Conservation (phyloP, 768 basidiomycete species). For the Pisolithus albus region DNA sequence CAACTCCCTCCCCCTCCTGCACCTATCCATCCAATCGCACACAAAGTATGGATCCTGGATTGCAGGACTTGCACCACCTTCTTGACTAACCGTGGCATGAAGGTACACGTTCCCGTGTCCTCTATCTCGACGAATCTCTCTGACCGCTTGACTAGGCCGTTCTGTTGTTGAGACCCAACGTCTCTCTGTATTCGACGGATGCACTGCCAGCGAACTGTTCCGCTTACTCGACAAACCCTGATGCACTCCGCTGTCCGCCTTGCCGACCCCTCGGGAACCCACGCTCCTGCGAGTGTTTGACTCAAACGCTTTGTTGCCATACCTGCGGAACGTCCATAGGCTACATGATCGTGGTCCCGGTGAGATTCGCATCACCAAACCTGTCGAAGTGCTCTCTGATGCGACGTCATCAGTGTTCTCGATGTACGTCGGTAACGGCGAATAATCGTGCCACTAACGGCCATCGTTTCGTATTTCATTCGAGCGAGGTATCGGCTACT, state of each 20-base stretch:
- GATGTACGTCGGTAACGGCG: conserved; percentile 66
- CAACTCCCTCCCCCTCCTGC: conserved; percentile 31
- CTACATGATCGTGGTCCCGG: conserved; percentile 73
- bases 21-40: conserved; percentile 38
- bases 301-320: conserved; percentile 75
- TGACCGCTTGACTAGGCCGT: conserved; percentile 51
- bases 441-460: conserved; percentile 74
- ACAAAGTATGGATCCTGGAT: conserved; percentile 78
- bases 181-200: conserved; percentile 80
- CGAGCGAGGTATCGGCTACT: conserved; percentile 53
- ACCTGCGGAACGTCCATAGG: conserved; percentile 70
- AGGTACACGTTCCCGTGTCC: conserved; percentile 34
- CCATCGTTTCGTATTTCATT: conserved; percentile 84
- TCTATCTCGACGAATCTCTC: neutral
- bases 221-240: conserved; percentile 46
- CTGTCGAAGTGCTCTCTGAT: conserved; percentile 3
- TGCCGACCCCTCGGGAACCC: conserved; percentile 31
- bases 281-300: conserved; percentile 81
- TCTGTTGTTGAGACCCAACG: conserved; percentile 70
- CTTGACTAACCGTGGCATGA: conserved; percentile 81
- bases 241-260: conserved; percentile 34
- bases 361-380: conserved; percentile 15
- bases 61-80: conserved; percentile 70
- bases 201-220: conserved; percentile 74
- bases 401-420: conserved; percentile 42